Evolutionary conservation across 106 monocot species (phyloP).

Genomic region (Platanthera guangdongensis): DNA sequence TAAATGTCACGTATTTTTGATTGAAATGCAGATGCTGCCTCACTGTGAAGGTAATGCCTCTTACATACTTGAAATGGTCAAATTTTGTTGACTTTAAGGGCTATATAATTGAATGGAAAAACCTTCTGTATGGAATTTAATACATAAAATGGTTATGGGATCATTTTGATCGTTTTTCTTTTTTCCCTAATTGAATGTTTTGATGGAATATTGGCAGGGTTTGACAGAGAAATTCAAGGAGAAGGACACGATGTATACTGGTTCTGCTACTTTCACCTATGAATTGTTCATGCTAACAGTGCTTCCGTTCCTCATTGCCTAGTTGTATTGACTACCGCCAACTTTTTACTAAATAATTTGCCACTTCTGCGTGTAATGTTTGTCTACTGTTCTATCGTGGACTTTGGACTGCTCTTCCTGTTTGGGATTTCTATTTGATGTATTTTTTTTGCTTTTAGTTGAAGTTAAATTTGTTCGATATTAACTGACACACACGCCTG

Average conservation of each 20-base stretch:
- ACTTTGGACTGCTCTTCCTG: background rate
- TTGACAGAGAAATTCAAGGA: constrained; percentile 96
- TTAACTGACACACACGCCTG: no score
- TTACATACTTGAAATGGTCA: background rate
- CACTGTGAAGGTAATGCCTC: constrained; percentile 35
- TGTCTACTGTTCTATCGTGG: background rate
- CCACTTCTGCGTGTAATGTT: background rate
- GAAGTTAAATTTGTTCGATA: background rate
- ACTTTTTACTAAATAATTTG: background rate
- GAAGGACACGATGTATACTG: constrained; percentile 51
- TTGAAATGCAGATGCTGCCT: constrained; percentile 51
- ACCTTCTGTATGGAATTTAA: no score
- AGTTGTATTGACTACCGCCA: background rate
- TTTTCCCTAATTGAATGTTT: background rate
- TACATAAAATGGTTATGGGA: no score
- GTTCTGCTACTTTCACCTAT: constrained; percentile 77
- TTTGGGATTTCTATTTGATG: background rate
- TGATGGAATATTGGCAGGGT: constrained; percentile 18
- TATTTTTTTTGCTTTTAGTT: background rate
- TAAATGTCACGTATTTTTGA: constrained; percentile 6
- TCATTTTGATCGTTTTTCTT: no score
- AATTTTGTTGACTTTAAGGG: background rate
- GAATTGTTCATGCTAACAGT: constrained; percentile 87
- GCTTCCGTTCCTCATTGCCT: constrained; percentile 78
- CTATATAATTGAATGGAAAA: background rate